These are phyloP conservation scores for Penicillium soppii DNA, from an alignment of 495 filamentous ascomycete genomes.

Conservation along the genomic window DNA sequence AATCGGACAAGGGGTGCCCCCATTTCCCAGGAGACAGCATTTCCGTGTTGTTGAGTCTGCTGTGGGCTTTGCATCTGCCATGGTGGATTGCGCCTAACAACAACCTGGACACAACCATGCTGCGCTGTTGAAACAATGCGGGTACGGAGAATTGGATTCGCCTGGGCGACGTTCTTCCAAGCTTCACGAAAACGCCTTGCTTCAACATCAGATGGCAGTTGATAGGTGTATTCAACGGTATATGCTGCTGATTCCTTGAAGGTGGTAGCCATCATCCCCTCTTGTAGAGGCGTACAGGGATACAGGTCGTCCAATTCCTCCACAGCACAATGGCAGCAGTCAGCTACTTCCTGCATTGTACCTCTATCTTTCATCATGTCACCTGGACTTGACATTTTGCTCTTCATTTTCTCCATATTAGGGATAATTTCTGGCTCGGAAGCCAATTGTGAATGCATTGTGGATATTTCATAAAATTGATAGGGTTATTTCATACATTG, in stretches of 20 bases:
- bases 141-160: constrained; percentile 43
- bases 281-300: constrained; percentile 14
- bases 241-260: constrained; percentile 35
- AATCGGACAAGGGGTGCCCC: constrained; percentile 9
- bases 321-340: neutral
- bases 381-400: too few relatives aligned
- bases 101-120: constrained; percentile 42
- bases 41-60: neutral
- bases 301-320: constrained; percentile 3
- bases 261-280: constrained; percentile 56
- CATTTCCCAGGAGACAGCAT: neutral
- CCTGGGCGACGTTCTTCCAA: constrained; percentile 36
- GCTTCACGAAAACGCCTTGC: constrained; percentile 34
- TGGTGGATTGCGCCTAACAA: constrained; percentile 33
- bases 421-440: too few relatives aligned
- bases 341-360: neutral
- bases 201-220: constrained; percentile 31
- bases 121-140: constrained; percentile 38
- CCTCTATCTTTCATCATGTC: too few relatives aligned
- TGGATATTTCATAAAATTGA: too few relatives aligned
- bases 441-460: too few relatives aligned
- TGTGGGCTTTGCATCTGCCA: constrained; percentile 19
- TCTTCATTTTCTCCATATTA: too few relatives aligned
- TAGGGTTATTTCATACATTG: too few relatives aligned
- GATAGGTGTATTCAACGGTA: constrained; percentile 33